phyloP scores from a whole-genome alignment of 2,329 filamentous ascomycete species.

The Cadophora luteo-olivacea region DNA sequence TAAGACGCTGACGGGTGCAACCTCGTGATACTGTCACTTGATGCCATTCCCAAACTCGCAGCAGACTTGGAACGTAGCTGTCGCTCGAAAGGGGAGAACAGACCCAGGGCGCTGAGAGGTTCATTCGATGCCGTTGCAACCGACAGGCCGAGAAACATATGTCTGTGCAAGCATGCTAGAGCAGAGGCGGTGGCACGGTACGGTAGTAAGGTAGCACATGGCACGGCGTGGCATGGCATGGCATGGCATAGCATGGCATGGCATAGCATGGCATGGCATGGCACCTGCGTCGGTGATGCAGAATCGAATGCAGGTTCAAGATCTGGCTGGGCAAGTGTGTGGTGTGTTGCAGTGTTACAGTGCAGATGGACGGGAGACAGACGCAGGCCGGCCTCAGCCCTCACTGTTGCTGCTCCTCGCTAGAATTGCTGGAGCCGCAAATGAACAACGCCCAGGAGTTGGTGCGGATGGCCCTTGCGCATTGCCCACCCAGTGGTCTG shows the following conservation, averaged over 20 bases:
- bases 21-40: constrained; percentile 7
- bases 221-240: background rate
- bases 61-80: background rate
- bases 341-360: background rate
- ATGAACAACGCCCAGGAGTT: background rate
- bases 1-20: background rate
- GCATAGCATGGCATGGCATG: background rate
- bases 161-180: constrained; percentile 8
- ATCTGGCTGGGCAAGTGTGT: background rate
- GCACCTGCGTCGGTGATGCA: constrained; percentile 1
- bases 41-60: constrained; percentile 5
- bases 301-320: constrained; percentile 3
- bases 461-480: constrained; percentile 1
- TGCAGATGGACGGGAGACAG: background rate
- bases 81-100: background rate
- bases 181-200: background rate
- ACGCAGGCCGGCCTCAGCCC: background rate
- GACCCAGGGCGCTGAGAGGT: background rate
- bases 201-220: background rate
- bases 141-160: background rate
- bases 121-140: constrained; percentile 3
- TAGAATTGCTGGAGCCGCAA: background rate
- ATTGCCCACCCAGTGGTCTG: constrained; percentile 11
- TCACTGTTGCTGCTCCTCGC: background rate
- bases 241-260: background rate